These are phyloP conservation scores for Hypoxylon fuscum DNA, from an alignment of 495 filamentous ascomycete species.

Conservation along the genomic window DNA sequence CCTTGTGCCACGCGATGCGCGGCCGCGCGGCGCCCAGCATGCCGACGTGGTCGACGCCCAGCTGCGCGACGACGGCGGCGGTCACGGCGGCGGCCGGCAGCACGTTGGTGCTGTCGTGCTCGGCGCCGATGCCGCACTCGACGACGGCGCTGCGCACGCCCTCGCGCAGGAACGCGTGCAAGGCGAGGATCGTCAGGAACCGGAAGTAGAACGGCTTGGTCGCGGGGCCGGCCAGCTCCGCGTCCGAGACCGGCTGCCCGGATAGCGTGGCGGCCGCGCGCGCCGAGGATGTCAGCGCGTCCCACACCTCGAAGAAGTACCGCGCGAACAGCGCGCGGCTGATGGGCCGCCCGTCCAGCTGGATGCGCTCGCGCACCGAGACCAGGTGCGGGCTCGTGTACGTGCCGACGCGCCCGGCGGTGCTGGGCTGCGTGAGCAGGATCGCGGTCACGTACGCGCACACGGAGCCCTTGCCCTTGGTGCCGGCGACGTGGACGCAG, in stretches of 20 bases:
- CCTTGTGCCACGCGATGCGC: conserved; percentile 64
- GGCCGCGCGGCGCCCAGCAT: conserved; percentile 59
- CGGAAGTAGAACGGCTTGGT: conserved; percentile 68
- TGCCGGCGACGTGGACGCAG: conserved; percentile 68
- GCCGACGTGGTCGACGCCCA: conserved; percentile 60
- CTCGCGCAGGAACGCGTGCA: conserved; percentile 55
- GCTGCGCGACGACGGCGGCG: conserved; percentile 52
- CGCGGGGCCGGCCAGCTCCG: conserved; percentile 39
- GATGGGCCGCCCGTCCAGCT: conserved; percentile 63
- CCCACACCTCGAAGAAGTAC: conserved; percentile 76
- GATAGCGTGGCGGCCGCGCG: conserved; percentile 28
- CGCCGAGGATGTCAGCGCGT: conserved; percentile 55
- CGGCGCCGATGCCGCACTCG: conserved; percentile 62
- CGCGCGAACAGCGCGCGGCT: conserved; percentile 60
- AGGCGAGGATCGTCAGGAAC: conserved; percentile 58
- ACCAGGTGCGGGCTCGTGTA: conserved; percentile 75
- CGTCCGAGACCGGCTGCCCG: neutral
- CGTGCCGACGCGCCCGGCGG: conserved; percentile 61
- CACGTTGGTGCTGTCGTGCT: conserved; percentile 62
- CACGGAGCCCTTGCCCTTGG: conserved; percentile 69
- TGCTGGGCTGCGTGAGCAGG: conserved; percentile 45
- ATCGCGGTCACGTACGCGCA: conserved; percentile 58
- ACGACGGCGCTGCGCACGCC: conserved; percentile 54
- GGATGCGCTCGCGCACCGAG: conserved; percentile 70
- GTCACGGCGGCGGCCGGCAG: conserved; percentile 46